Conservation (phyloP, 257 asterid species). For the Avicennia marina region DNA sequence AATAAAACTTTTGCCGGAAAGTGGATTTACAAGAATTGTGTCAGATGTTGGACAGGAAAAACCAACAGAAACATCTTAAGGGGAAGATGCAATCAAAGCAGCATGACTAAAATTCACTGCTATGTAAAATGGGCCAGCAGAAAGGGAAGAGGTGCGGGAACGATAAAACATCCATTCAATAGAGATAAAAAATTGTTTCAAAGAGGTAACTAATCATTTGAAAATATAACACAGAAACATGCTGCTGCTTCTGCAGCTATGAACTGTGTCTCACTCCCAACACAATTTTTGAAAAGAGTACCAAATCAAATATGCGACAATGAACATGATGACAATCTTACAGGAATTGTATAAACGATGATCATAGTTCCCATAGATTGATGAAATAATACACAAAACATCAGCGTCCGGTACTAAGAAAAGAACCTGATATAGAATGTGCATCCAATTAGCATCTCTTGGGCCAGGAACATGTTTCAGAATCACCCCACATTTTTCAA, state of each 20-base stretch:
- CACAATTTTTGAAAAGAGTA: too few species aligned
- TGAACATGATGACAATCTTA: not conserved
- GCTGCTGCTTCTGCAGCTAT: not conserved
- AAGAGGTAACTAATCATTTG: not conserved
- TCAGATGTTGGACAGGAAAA: not conserved
- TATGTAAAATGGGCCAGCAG: not conserved
- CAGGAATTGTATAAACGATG: conserved; percentile 8
- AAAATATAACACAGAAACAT: not conserved
- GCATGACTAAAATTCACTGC: not conserved
- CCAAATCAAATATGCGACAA: too few species aligned
- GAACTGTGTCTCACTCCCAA: too few species aligned
- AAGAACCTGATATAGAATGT: conserved; percentile 81
- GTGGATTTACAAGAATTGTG: too few species aligned
- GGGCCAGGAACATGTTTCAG: conserved; percentile 94
- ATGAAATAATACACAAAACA: not conserved
- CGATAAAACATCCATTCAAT: not conserved
- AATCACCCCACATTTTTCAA: conserved; percentile 88
- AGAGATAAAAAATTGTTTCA: too few species aligned
- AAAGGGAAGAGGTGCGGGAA: not conserved
- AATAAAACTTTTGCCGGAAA: too few species aligned
- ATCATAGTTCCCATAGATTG: not conserved
- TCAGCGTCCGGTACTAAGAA: conserved; percentile 16
- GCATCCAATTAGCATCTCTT: conserved; percentile 97
- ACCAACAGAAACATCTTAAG: not conserved
- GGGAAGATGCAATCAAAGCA: not conserved